Evolutionary conservation across 164 flowering plant species (phyloP).

Genomic region (Vitis rupestris): DNA sequence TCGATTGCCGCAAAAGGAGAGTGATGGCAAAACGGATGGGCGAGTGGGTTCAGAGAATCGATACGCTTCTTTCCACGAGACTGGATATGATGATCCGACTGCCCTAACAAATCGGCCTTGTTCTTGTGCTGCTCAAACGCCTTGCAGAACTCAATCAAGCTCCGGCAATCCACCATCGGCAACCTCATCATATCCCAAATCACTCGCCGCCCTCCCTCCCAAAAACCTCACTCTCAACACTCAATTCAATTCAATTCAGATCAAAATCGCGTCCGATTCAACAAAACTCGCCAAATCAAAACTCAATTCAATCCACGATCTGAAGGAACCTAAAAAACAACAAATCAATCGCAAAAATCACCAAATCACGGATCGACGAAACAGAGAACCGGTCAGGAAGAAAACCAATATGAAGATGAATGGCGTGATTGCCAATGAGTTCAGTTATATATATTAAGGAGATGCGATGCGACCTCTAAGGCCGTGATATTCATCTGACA

Average conservation of each 20-base stretch:
- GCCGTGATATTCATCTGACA: too few relatives aligned
- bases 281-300: too few relatives aligned
- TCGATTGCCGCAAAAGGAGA: constrained; percentile 46
- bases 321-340: too few relatives aligned
- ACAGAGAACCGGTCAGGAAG: too few relatives aligned
- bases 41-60: constrained; percentile 26
- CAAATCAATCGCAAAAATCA: too few relatives aligned
- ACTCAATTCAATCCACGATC: too few relatives aligned
- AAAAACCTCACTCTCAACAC: neutral
- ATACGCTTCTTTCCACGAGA: constrained; percentile 17
- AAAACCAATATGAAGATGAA: too few relatives aligned
- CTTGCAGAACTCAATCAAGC: constrained; percentile 55
- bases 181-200: constrained; percentile 13
- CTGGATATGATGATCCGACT: constrained; percentile 17
- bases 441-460: too few relatives aligned
- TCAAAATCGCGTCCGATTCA: neutral
- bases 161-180: constrained; percentile 60
- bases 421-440: too few relatives aligned
- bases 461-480: too few relatives aligned
- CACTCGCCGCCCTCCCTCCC: neutral
- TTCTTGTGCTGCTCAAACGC: constrained; percentile 47
- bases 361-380: too few relatives aligned
- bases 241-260: neutral
- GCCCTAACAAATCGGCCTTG: neutral
- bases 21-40: constrained; percentile 39